A percentile compares a stretch with the other conserved stretches of the same genome.
These are phyloP conservation scores for Eucalyptus sideroxylon DNA, from an alignment of 345 rosid genomes.

Conservation along the genomic window DNA sequence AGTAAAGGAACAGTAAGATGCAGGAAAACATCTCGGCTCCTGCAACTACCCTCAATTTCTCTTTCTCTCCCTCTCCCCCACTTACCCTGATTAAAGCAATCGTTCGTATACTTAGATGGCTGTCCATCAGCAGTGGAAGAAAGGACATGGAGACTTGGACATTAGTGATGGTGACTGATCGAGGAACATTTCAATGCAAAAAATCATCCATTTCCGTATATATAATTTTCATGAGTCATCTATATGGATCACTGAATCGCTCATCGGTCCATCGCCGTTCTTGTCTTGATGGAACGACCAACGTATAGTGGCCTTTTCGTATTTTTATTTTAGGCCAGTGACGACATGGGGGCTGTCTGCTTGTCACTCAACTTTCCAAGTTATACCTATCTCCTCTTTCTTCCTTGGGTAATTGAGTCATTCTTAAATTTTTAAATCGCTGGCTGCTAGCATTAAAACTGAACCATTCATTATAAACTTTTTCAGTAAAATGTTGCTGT, in stretches of 20 bases:
- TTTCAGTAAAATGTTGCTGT: background rate
- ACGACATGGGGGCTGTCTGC: background rate
- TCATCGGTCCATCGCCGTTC: background rate
- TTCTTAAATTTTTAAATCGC: too few species aligned
- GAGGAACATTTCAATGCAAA: too few species aligned
- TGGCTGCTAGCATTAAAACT: background rate
- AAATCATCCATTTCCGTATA: too few species aligned
- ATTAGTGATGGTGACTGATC: too few species aligned
- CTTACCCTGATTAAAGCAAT: background rate
- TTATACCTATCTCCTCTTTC: too few species aligned
- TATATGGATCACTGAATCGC: background rate
- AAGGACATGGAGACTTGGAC: too few species aligned
- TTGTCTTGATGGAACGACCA: background rate
- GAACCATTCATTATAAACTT: background rate
- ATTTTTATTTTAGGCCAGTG: too few species aligned
- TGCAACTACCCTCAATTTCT: background rate
- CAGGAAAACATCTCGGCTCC: background rate
- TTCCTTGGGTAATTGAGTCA: too few species aligned
- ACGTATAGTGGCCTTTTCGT: too few species aligned
- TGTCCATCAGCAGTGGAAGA: background rate
- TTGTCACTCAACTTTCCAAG: background rate
- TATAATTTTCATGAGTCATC: background rate
- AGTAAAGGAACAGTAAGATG: background rate
- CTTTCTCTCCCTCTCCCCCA: background rate
- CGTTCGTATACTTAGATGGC: accelerated